Conservation (phyloP, 495 filamentous ascomycete species). For the Xylaria longipes region DNA sequence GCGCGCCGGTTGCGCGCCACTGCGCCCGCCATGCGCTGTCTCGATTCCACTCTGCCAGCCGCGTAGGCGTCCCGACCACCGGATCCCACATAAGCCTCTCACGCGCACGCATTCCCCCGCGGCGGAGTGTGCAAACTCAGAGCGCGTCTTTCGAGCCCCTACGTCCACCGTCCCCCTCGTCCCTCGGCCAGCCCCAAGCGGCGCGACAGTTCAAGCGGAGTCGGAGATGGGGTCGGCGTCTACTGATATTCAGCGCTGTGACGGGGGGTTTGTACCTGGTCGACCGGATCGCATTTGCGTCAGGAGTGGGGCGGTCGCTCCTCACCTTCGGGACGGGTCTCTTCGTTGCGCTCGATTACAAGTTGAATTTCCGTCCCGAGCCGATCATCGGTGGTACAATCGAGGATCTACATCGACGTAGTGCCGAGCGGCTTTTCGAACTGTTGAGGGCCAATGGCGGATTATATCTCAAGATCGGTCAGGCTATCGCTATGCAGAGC, state of each 20-base stretch:
- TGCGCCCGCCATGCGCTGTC: conserved; percentile 29
- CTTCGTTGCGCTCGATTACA: conserved; percentile 90
- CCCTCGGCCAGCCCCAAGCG: conserved; percentile 74
- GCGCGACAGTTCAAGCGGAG: conserved; percentile 70
- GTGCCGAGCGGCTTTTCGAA: conserved; percentile 79
- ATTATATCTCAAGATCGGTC: conserved; percentile 95
- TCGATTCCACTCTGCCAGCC: conserved; percentile 12
- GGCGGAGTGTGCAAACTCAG: conserved; percentile 14
- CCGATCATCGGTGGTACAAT: conserved; percentile 73
- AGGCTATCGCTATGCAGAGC: conserved; percentile 98
- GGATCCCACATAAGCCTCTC: conserved; percentile 23
- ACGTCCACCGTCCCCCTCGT: conserved; percentile 77
- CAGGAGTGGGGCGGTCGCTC: conserved; percentile 76
- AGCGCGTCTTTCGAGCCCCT: conserved; percentile 66
- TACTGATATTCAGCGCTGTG: conserved; percentile 66
- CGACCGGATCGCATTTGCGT: conserved; percentile 78
- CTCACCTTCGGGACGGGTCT: conserved; percentile 81
- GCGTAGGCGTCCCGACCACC: conserved; percentile 26
- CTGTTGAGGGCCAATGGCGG: conserved; percentile 87
- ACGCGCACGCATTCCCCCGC: not conserved
- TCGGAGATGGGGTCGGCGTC: conserved; percentile 76
- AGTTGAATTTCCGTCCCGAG: conserved; percentile 88
- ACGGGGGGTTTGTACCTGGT: conserved; percentile 66
- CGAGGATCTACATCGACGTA: conserved; percentile 75
- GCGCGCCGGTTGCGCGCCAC: conserved; percentile 33